A percentile compares a stretch with the other conserved stretches of the same genome.
phyloP scores from a whole-genome alignment of 23 red algal species.

The Gracilaria domingensis region DNA sequence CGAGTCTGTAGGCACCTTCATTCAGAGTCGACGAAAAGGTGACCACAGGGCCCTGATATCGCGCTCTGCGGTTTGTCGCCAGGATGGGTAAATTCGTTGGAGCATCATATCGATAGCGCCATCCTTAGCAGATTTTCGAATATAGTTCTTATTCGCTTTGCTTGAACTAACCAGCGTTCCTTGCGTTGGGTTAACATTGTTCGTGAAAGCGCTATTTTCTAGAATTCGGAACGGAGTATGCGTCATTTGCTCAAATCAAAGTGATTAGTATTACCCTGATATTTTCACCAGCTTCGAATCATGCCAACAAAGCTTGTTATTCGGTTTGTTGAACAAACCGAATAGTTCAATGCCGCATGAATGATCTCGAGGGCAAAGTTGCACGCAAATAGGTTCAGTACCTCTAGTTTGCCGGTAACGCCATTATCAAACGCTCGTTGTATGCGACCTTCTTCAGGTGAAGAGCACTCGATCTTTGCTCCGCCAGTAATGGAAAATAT shows the following conservation, averaged over 20 bases:
- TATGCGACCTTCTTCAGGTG: not conserved
- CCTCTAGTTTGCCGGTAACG: slow-evolving; percentile 9
- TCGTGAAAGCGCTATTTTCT: slow-evolving; percentile 2
- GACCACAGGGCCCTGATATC: not conserved
- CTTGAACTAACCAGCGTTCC: not conserved
- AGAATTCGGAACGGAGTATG: not conserved
- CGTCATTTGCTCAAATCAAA: not conserved
- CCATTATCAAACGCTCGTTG: slow-evolving; percentile 36
- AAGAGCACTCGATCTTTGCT: slow-evolving; percentile 1
- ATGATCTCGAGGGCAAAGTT: not conserved
- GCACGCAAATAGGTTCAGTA: slow-evolving; percentile 36
- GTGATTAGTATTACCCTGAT: not conserved
- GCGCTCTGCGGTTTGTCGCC: slow-evolving; percentile 39
- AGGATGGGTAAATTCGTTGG: not conserved
- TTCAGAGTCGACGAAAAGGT: not conserved
- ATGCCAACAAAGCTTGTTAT: no score
- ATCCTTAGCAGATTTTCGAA: not conserved
- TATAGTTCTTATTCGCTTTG: slow-evolving; percentile 4
- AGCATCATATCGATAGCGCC: slow-evolving; percentile 37
- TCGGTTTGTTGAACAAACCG: no score
- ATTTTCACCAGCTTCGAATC: not conserved
- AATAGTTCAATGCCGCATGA: slow-evolving; percentile 19
- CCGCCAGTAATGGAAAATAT: slow-evolving; percentile 26
- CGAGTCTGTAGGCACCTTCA: not conserved
- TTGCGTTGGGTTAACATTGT: not conserved